A percentile compares a stretch with the other conserved stretches of the same genome.
phyloP scores from a whole-genome alignment of 805 yeast genomes.

The Nakazawaea populi region DNA sequence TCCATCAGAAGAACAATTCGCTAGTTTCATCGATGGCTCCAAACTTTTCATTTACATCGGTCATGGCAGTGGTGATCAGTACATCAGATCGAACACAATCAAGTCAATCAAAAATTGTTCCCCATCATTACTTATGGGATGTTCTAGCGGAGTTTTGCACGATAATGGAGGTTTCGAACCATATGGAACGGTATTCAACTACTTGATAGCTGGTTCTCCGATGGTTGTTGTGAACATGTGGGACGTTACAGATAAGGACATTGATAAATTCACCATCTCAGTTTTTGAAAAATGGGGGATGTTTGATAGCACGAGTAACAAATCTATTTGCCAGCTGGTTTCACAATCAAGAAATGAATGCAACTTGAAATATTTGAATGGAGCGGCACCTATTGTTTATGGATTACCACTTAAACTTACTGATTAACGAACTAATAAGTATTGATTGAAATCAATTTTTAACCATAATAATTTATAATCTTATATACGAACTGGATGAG shows the following conservation, averaged over 20 bases:
- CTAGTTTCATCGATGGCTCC: conserved; percentile 32
- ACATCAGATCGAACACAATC: conserved; percentile 50
- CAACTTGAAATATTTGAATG: conserved; percentile 69
- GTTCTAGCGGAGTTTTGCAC: conserved; percentile 75
- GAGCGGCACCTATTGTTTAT: conserved; percentile 88
- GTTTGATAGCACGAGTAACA: conserved; percentile 19
- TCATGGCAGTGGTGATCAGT: conserved; percentile 96
- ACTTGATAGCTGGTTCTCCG: conserved; percentile 77
- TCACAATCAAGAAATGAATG: conserved; percentile 60
- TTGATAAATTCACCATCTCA: conserved; percentile 66
- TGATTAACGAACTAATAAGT: not conserved
- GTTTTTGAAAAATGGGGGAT: conserved; percentile 67
- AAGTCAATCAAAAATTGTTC: conserved; percentile 39
- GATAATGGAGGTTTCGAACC: conserved; percentile 60
- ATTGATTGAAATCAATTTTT: not conserved
- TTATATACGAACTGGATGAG: conserved; percentile 5
- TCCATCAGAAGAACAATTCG: conserved; percentile 55
- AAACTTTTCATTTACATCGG: conserved; percentile 76
- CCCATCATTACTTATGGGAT: conserved; percentile 73
- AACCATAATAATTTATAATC: conserved; percentile 1
- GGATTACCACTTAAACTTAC: conserved; percentile 62
- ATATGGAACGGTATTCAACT: conserved; percentile 70
- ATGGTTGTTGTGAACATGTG: conserved; percentile 82
- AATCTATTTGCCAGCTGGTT: conserved; percentile 51
- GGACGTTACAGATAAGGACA: conserved; percentile 97